Evolutionary conservation across 768 basidiomycete genomes (phyloP), one percentile per base, ranked within the genome.

Genomic region (Crepidotus variabilis): DNA sequence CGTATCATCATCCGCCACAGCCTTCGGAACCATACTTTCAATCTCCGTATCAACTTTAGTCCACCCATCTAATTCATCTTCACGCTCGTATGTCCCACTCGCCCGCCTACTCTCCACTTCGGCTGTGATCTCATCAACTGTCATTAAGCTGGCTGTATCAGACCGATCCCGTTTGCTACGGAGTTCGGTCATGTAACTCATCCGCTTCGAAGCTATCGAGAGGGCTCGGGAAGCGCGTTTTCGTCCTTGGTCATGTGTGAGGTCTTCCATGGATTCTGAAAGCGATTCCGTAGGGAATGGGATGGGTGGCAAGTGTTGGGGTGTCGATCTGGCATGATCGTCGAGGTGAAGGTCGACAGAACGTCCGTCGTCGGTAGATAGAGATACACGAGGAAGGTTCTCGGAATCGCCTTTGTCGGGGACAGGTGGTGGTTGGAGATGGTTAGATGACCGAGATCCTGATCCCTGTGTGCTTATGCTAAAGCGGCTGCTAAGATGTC

Each of bases 91-190:
- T 10, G 65, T 73, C 63, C 75, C 78, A 63, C 81, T 85, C 52
- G 79, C 82, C 56, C 82, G 73, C 35, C 83, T 76, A 63, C 85
- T 92, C 65, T 84, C 96, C 7, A 99, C 90, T 65, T 96, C 90
- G 9, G 93, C 94, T 0, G 97, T 98, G 64, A 99, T 97, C 72
- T 99, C 94, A 65, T 99, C 96, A 21, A 99, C 92, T 0, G 96
- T 99, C 71, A 98, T 80, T 64, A 98, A 73, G 62, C 91, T 94
- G 3, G 92, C 92, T 7, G 93, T 92, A 65, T 96, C 94, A 0
- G 90, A 90, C 36, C 82, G 78, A 64, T 97, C 93, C 20, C 90
- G 85, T 68, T 86, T 90, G 69, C 84, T 90, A 57, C 90, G 78
- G 55, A 92, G 69, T 65, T 93, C 91, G 1, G 87, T 88, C 75